Conservation (phyloP, 2,329 filamentous ascomycete species). For the Ascochyta rabiei region DNA sequence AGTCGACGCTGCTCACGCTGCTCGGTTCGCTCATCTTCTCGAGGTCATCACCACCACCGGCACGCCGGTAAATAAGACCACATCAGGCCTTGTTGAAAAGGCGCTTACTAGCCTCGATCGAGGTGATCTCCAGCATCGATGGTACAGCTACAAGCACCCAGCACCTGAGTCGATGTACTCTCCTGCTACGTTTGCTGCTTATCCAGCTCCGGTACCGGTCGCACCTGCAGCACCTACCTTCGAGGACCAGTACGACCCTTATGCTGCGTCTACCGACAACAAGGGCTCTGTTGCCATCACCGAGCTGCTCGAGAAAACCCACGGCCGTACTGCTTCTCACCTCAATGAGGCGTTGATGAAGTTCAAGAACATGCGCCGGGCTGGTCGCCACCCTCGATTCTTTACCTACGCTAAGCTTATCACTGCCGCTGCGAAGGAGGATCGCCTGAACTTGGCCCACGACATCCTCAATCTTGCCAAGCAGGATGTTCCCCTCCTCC, state of each 20-base stretch:
- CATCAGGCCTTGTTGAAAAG: conserved; percentile 63
- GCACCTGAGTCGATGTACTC: conserved; percentile 50
- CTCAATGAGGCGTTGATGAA: conserved; percentile 81
- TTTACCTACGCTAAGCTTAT: conserved; percentile 98
- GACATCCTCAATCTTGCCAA: conserved; percentile 91
- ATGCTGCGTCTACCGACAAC: conserved; percentile 88
- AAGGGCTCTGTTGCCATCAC: conserved; percentile 90
- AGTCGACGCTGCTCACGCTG: conserved; percentile 62
- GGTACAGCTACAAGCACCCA: conserved; percentile 64
- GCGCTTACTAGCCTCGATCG: conserved; percentile 61
- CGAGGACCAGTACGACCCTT: conserved; percentile 89
- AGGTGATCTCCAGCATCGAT: conserved; percentile 57
- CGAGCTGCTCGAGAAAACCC: conserved; percentile 82
- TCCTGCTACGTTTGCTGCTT: conserved; percentile 59
- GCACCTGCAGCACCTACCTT: conserved; percentile 65
- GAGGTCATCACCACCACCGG: conserved; percentile 61
- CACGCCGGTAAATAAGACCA: conserved; percentile 61
- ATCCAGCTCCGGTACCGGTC: conserved; percentile 53
- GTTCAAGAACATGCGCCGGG: conserved; percentile 91
- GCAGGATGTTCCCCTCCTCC: conserved; percentile 81
- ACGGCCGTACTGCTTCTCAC: conserved; percentile 73
- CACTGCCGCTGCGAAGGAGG: conserved; percentile 82
- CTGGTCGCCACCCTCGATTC: conserved; percentile 90
- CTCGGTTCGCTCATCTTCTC: conserved; percentile 67
- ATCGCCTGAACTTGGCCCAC: conserved; percentile 79